Conservation (phyloP, 345 rosid genomes). For the Gossypioides kirkii region DNA sequence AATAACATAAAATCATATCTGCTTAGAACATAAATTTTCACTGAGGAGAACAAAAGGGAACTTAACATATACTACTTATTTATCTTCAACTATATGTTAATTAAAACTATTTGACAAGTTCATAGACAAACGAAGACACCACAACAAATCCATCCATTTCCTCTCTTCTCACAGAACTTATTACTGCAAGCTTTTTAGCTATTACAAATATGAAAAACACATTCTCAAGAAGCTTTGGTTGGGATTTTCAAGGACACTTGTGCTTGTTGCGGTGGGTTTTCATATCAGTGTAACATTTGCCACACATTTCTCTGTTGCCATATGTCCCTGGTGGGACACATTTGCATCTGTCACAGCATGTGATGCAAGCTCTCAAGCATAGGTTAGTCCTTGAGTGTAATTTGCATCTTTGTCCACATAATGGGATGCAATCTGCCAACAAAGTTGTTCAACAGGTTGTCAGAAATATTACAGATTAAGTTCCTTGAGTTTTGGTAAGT, state of each 20-base stretch:
- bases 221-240: neutral
- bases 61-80: neutral
- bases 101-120: neutral
- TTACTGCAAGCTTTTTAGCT: neutral
- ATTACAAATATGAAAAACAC: neutral
- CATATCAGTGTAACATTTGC: slow-evolving; percentile 84
- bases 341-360: slow-evolving; percentile 88
- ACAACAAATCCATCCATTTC: slow-evolving; percentile 14
- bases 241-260: slow-evolving; percentile 60
- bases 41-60: neutral
- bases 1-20: too few relatives aligned
- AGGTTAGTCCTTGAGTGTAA: slow-evolving; percentile 61
- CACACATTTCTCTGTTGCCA: slow-evolving; percentile 79
- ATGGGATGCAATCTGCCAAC: slow-evolving; percentile 58
- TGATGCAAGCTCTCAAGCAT: slow-evolving; percentile 74
- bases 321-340: slow-evolving; percentile 96
- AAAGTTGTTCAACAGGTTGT: neutral
- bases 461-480: neutral
- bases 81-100: neutral
- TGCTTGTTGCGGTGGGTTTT: slow-evolving; percentile 54
- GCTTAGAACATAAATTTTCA: neutral
- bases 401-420: slow-evolving; percentile 68
- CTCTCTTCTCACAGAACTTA: neutral
- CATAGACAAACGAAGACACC: neutral
- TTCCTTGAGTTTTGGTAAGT: neutral